Conservation (phyloP, 305 asterid species). For the Salvia sclarea region DNA sequence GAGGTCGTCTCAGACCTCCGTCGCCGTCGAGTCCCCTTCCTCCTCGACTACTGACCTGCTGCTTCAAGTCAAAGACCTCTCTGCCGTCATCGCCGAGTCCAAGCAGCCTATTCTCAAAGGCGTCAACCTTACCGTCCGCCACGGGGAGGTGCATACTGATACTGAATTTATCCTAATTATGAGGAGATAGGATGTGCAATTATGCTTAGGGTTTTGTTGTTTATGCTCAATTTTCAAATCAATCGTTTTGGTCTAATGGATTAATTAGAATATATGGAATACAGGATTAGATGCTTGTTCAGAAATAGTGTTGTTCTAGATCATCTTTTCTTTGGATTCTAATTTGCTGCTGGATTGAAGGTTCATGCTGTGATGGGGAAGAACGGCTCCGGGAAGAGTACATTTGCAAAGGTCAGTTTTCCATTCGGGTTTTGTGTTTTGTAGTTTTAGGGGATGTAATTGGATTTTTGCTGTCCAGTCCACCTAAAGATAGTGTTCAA, state of each 20-base stretch:
- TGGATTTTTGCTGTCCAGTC: neutral
- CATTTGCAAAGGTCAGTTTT: slow-evolving; percentile 88
- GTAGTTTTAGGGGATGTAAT: neutral
- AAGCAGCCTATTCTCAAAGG: slow-evolving; percentile 77
- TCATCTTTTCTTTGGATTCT: slow-evolving; percentile 7
- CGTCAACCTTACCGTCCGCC: slow-evolving; percentile 74
- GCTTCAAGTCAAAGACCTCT: slow-evolving; percentile 78
- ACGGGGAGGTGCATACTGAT: slow-evolving; percentile 71
- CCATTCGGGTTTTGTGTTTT: slow-evolving; percentile 18
- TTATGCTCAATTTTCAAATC: neutral
- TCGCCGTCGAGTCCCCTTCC: slow-evolving; percentile 57
- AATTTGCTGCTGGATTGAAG: slow-evolving; percentile 44
- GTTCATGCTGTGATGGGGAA: slow-evolving; percentile 96
- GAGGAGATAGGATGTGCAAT: neutral
- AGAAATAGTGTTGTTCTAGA: neutral
- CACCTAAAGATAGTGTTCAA: neutral
- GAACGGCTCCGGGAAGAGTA: slow-evolving; percentile 99
- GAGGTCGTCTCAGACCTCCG: slow-evolving; percentile 44
- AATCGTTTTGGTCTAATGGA: slow-evolving; percentile 2
- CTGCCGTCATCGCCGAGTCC: slow-evolving; percentile 70
- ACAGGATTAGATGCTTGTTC: neutral
- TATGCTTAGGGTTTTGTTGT: neutral
- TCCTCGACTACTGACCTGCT: slow-evolving; percentile 52
- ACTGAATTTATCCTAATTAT: neutral
- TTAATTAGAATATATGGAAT: slow-evolving; percentile 18